A percentile compares a stretch with the other conserved stretches of the same genome.
phyloP scores from a whole-genome alignment of 352 stramenopile genomes.

The Pythium insidiosum region DNA sequence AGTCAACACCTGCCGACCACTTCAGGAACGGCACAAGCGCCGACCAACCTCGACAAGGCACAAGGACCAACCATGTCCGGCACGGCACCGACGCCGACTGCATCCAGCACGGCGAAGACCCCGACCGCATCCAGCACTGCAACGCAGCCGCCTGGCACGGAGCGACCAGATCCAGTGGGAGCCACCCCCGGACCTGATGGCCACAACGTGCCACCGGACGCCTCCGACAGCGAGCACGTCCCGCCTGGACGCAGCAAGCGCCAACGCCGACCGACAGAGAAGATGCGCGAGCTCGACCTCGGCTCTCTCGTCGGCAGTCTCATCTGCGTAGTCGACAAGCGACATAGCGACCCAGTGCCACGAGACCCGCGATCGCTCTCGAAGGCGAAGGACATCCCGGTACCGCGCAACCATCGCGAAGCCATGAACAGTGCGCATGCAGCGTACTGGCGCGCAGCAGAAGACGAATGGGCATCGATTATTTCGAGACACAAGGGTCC shows the following conservation, averaged over 20 bases:
- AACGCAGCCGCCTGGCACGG: no score
- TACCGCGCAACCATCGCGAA: constrained; percentile 3
- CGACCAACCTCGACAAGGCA: no score
- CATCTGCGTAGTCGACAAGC: not conserved
- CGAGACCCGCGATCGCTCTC: not conserved
- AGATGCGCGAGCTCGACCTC: not conserved
- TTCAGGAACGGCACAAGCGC: no score
- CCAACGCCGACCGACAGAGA: not conserved
- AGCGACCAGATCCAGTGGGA: not conserved
- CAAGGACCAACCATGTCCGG: no score
- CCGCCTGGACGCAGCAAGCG: constrained; percentile 1
- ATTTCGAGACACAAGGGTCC: constrained; percentile 17
- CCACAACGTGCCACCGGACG: no score
- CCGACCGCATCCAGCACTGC: no score
- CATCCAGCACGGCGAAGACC: no score
- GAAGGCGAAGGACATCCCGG: constrained; percentile 3
- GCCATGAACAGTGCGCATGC: constrained; percentile 4
- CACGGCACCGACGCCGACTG: not conserved
- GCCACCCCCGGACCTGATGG: not conserved
- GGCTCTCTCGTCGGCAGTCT: no score
- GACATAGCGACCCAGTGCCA: not conserved
- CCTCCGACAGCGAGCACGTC: no score
- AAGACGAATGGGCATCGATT: constrained; percentile 16
- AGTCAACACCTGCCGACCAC: no score
- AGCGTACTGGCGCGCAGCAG: constrained; percentile 2